Conservation (phyloP, 2,329 filamentous ascomycete species). For the Furcasterigmium furcatum region DNA sequence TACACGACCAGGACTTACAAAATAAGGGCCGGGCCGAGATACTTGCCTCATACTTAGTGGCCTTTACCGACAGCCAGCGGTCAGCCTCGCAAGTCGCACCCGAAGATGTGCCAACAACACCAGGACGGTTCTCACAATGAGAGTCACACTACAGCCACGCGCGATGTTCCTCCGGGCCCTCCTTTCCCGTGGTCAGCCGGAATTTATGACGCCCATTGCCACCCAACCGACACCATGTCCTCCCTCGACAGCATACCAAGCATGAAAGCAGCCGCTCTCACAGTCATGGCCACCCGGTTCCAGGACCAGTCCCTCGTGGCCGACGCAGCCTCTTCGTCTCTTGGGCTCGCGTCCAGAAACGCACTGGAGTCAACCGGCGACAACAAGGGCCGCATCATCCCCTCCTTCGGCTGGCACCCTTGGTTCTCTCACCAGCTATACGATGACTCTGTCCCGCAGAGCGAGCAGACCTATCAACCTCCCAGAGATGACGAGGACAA, state of each 20-base stretch:
- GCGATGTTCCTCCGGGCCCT: background rate
- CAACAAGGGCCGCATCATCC: conserved; percentile 36
- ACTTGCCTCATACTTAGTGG: too few species aligned
- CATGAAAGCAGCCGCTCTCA: conserved; percentile 66
- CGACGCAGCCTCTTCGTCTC: conserved; percentile 51
- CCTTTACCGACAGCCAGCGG: too few species aligned
- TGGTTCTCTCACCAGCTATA: conserved; percentile 82
- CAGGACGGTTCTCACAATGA: background rate
- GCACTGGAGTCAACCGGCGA: too few species aligned
- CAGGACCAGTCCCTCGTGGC: conserved; percentile 74
- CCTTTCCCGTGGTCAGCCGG: conserved; percentile 68
- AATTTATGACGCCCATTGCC: conserved; percentile 78
- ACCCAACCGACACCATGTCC: conserved; percentile 75
- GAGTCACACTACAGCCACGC: background rate
- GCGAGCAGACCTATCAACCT: conserved; percentile 31
- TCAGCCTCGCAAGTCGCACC: too few species aligned
- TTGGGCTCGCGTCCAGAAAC: conserved; percentile 39
- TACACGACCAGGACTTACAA: too few species aligned
- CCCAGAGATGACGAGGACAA: conserved; percentile 15
- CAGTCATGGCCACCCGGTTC: conserved; percentile 73
- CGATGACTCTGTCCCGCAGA: conserved; percentile 42
- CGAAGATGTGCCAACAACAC: background rate
- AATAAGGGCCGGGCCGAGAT: too few species aligned
- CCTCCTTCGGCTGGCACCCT: conserved; percentile 84
- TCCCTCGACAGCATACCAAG: conserved; percentile 52